Percentiles rank a stretch among this genome's conserved stretches.
Evolutionary conservation across 2,329 filamentous ascomycete genomes (phyloP).

Genomic region (Claviceps arundinis): DNA sequence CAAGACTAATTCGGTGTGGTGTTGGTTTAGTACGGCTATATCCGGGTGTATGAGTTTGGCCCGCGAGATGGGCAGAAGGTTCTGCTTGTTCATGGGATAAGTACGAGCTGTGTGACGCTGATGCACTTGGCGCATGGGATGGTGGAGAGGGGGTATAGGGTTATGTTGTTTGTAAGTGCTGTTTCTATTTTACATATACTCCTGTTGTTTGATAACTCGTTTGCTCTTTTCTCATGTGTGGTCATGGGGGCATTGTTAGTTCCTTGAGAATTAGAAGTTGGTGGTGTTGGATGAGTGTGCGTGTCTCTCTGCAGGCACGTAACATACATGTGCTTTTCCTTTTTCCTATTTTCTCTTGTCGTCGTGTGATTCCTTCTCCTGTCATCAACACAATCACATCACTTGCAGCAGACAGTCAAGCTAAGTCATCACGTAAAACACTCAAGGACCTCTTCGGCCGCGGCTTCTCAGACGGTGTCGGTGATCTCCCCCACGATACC

Average conservation of each 20-base stretch:
- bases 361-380: neutral
- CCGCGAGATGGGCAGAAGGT: constrained; percentile 60
- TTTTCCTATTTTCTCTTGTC: neutral
- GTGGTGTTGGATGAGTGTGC: too few relatives aligned
- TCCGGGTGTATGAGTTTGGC: constrained; percentile 74
- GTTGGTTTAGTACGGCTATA: constrained; percentile 46
- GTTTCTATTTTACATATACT: constrained; percentile 4
- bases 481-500: constrained; percentile 57
- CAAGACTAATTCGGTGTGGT: too few relatives aligned
- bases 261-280: too few relatives aligned
- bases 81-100: constrained; percentile 71
- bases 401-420: neutral
- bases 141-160: constrained; percentile 56
- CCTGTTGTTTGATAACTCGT: too few relatives aligned
- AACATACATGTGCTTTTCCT: neutral
- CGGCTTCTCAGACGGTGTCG: constrained; percentile 52
- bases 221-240: neutral
- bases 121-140: constrained; percentile 53
- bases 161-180: constrained; percentile 57
- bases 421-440: neutral
- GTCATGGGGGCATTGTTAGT: too few relatives aligned
- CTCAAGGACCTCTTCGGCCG: constrained; percentile 50
- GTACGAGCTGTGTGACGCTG: constrained; percentile 65
- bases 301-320: too few relatives aligned
- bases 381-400: neutral